A percentile compares a stretch with the other conserved stretches of the same genome.
Evolutionary conservation across 202 grass and related monocot genomes (phyloP).

Genomic region (Panicum virgatum): DNA sequence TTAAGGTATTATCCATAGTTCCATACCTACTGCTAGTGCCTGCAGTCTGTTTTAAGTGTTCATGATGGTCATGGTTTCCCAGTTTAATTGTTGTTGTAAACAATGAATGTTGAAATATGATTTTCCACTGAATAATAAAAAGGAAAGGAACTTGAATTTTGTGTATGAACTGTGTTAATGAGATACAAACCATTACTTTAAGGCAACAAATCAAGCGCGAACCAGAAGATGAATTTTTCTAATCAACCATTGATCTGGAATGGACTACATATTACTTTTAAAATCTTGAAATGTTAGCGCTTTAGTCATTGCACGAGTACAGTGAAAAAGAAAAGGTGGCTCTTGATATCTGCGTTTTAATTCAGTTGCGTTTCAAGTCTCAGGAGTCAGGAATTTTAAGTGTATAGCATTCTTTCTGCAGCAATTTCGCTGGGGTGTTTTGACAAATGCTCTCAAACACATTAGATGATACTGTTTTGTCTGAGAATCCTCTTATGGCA

Average conservation of each 20-base stretch:
- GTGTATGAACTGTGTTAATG: not conserved
- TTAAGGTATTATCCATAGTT: slow-evolving; percentile 55
- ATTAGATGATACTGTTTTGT: slow-evolving; percentile 3
- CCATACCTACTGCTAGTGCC: not conserved
- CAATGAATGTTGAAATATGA: not conserved
- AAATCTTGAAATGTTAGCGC: not conserved
- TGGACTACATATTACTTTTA: not conserved
- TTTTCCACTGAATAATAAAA: not conserved
- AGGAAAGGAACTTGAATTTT: not conserved
- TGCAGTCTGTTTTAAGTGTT: not conserved
- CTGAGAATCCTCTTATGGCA: not conserved
- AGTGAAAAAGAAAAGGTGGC: too few relatives aligned
- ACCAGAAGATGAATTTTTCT: not conserved
- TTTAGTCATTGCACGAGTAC: not conserved
- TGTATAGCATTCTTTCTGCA: not conserved
- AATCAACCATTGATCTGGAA: not conserved
- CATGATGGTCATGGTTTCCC: not conserved
- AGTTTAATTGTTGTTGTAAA: slow-evolving; percentile 10
- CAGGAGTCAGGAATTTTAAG: too few relatives aligned
- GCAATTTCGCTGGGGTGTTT: not conserved
- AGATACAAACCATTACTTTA: not conserved
- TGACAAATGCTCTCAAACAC: not conserved
- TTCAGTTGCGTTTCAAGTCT: too few relatives aligned
- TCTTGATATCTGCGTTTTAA: not conserved
- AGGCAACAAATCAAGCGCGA: not conserved